Base-by-base conservation (phyloP, 305 asterid species). In the Fraxinus albicans region DNA sequence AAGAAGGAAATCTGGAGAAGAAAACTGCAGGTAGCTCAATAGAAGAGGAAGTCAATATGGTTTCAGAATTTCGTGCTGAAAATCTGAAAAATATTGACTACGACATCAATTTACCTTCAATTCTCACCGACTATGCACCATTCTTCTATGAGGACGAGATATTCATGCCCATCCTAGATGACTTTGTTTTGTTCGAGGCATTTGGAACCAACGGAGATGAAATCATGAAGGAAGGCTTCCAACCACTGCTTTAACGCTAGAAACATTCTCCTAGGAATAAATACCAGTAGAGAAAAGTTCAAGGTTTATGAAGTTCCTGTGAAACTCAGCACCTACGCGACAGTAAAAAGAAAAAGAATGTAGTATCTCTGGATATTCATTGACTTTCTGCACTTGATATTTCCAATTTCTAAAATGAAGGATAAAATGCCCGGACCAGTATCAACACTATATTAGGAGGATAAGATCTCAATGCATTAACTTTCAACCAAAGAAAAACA, bases 111-210 rank as follows among this genome's bases (percentile, higher is more conserved):
- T 77, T 74, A 21, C 50, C 81, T 55, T 34, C 80, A 7, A 25
- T 77, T 2, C 67, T 79, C 8, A 42, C 77, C 58, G 76, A 80
- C 72, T 77, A 55, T 67, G 8, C 81, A 55, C 70, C 85, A 34
- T 78, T 83, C 38, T 82, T 80, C 70, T 12, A 75, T 33, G 81
- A 77, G 81, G 86, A 81, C 34, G 85, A 84, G 76, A 47, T 77
- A 3, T 86, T 82, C 77, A 76, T 81, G 84, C 90, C 89, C 81
- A 65, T 86, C 31, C 73, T 87, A 63, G 91, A 86, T 21, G 80
- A 82, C 73, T 76, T 88, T 42, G 82, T 84, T 76, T 75, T 70
- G 47, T 76, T 86, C 27, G 86, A 73, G 47, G 82, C 84, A 36
- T 72, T 88, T 65, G 79, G 83, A 58, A 76, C 55, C 76, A 55